Evolutionary conservation across 2,329 filamentous ascomycete species (phyloP).

Genomic region (Pseudocercospora fijiensis): DNA sequence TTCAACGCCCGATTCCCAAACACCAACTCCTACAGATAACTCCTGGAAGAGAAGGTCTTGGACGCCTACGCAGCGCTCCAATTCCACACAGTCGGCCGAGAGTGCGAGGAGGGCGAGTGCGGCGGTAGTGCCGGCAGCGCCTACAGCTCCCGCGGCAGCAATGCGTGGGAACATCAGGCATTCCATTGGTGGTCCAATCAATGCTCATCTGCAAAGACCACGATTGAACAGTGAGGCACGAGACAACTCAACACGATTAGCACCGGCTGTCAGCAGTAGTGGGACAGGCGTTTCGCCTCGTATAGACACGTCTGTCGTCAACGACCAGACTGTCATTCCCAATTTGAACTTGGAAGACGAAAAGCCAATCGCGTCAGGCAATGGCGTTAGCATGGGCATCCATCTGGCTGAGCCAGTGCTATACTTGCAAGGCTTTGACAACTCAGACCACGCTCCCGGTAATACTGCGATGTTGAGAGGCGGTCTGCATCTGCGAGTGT

Average conservation of each 20-base stretch:
- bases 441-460: constrained; percentile 61
- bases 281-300: constrained; percentile 18
- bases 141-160: constrained; percentile 24
- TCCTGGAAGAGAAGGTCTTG: constrained; percentile 35
- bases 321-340: constrained; percentile 32
- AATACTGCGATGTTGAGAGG: constrained; percentile 83
- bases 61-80: constrained; percentile 31
- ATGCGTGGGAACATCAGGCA: constrained; percentile 44
- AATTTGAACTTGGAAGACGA: constrained; percentile 44
- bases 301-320: constrained; percentile 19
- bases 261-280: constrained; percentile 20
- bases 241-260: constrained; percentile 34
- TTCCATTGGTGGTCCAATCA: constrained; percentile 42
- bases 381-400: constrained; percentile 72
- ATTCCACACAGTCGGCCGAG: constrained; percentile 25
- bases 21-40: constrained; percentile 17
- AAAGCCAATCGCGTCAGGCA: constrained; percentile 76
- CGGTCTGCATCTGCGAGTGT: constrained; percentile 74
- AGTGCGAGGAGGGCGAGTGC: constrained; percentile 12
- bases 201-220: constrained; percentile 43
- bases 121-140: constrained; percentile 17
- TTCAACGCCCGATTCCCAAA: constrained; percentile 10
- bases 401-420: constrained; percentile 76
- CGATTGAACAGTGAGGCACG: constrained; percentile 43
- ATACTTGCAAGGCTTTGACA: constrained; percentile 76